Base-by-base conservation (phyloP, 2,329 filamentous ascomycete species). In the Xylariomycetidae sp. region DNA sequence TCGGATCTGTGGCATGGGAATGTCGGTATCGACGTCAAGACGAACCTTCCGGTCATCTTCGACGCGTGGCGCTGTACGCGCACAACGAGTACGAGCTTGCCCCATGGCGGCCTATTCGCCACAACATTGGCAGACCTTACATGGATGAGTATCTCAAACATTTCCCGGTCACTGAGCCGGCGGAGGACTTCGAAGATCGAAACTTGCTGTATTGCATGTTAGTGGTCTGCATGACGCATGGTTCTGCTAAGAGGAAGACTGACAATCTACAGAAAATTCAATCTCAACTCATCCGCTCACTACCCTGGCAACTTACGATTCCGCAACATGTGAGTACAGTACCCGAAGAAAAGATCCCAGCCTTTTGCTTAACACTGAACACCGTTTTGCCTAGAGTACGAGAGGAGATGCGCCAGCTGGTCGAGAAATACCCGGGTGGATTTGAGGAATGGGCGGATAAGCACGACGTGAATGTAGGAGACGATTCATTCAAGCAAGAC, bases 1-100 rank as follows among this genome's bases (percentile, higher is more conserved):
- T 50, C 50, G 2, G 50, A 60, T 33, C 22, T 59, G 3, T 60
- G 56, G 55, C 33, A 48, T 31, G 54, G 52, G 4, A 61, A 60
- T 30, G 22, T 33, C 5, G 13, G 28, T 13, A 22, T 44, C 4
- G 37, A 38, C 10, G 10, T 14, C 2, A n/a, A 18, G 3, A 34
- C 26, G 2, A 15, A 13, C 5, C 20, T 29, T 14, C 16, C 28
- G 13, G 18, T 41, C 7, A 13, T 41, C 10, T 43, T 38, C 16
- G 36, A 37, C 22, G 30, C 33, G 4, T 23, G 30, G 41, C 35
- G 12, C 36, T 46, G 15, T 52, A 47, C 26, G 50, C 36, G 9
- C 50, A 54, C 23, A 48, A 54, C 37, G 50, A 54, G 27, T 46
- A 46, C 51, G 14, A 26, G 33, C 20, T 23, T 16, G 15, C 27